Base-by-base conservation (phyloP, 768 basidiomycete genomes). In the Rhodotorula diobovata region DNA sequence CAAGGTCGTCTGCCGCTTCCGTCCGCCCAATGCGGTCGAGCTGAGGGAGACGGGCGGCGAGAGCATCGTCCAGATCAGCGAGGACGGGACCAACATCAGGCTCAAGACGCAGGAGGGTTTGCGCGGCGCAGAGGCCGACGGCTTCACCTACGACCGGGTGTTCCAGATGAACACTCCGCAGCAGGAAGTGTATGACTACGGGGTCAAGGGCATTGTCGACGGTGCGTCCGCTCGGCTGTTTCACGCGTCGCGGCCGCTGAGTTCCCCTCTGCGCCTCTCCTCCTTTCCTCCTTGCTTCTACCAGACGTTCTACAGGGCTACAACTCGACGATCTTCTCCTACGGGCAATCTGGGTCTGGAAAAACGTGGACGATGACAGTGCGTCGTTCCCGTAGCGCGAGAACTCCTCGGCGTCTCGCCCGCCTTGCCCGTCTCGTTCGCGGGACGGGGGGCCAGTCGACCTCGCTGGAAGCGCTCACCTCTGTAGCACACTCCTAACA, bases 331-430 rank as follows among this genome's bases (percentile, higher is more conserved):
- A 86, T 93, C 41, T 93, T 95, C 79, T 76, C 89, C 1, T 91
- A 90, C 81, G 90, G 89, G 48, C 88, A 93, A 82, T 90, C 73
- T 0, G 90, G 90, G 73, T 90, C 89, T 79, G 90, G 90, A 77
- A 93, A 91, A 84, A 91, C 90, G 10, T 95, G 93, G 81, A 94
- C 96, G 32, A 98, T 98, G 96, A 98, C 98, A 95, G 96, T 88
- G 74, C 70, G 84, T 67, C 32, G 7, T 7, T 39, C 39, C 14
- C 39, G 39, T 39, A 8, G 39, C 39, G n/a, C n/a, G n/a, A n/a
- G n/a, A n/a, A n/a, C n/a, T n/a, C 39, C 39, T 39, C 14, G 28
- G 37, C 58, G n/a, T 51, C 61, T 32, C 9, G 34, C 35, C 55
- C 34, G 28, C 32, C 53, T 41, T 10, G 1, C 43, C 57, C 41